Percentiles rank a stretch among this genome's conserved stretches.
Conservation (phyloP, 139 green algal genomes). For the Coelastrella sp. region DNA sequence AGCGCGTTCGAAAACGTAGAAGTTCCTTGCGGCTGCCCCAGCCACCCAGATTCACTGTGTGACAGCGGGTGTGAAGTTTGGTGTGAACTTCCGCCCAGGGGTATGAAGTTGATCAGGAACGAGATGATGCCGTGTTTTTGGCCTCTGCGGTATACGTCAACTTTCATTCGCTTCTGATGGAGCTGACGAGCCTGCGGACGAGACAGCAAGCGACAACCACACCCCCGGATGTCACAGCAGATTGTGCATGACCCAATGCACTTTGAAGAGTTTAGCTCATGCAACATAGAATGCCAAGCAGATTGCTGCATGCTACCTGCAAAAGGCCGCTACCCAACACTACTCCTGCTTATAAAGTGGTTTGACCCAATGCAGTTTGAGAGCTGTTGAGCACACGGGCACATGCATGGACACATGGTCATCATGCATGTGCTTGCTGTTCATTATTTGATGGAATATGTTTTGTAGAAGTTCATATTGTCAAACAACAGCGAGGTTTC, state of each 20-base stretch:
- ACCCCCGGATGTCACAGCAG: not conserved
- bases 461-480: no score
- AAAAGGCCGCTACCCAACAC: no score
- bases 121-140: not conserved
- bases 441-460: no score
- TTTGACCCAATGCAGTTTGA: not conserved
- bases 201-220: not conserved
- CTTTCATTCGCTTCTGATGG: not conserved
- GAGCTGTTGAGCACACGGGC: no score
- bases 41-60: not conserved
- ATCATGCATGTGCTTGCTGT: no score
- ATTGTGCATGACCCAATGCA: not conserved
- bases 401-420: no score
- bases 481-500: no score
- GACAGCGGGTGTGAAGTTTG: not conserved
- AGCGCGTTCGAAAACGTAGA: not conserved
- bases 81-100: not conserved
- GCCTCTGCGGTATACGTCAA: not conserved
- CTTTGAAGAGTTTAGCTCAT: no score
- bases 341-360: no score
- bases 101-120: conserved; percentile 31
- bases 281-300: no score
- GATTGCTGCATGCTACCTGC: no score
- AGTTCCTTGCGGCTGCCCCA: not conserved
- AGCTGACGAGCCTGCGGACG: not conserved